Conservation (phyloP, 306 rosid species). For the Canavalia gladiata region DNA sequence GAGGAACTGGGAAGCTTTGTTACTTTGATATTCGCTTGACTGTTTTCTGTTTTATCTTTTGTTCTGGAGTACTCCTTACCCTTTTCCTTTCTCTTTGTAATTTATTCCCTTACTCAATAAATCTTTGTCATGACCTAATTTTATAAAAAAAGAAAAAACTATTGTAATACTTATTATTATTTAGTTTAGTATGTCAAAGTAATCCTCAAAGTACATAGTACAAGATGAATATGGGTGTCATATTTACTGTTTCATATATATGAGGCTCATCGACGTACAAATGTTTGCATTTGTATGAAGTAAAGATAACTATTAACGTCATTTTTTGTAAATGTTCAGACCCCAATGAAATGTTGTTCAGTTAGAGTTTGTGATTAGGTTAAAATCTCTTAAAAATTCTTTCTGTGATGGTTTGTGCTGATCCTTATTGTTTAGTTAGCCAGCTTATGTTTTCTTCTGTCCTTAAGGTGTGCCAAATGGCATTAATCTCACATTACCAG, state of each 20-base stretch:
- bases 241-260: background rate
- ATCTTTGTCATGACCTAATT: too few species aligned
- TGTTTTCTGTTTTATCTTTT: too few species aligned
- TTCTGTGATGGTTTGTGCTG: background rate
- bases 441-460: background rate
- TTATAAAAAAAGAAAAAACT: too few species aligned
- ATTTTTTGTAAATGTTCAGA: background rate
- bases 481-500: too few species aligned
- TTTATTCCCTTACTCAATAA: too few species aligned
- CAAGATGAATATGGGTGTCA: background rate
- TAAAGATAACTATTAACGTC: background rate
- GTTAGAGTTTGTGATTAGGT: background rate
- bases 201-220: too few species aligned
- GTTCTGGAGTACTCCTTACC: too few species aligned
- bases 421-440: background rate
- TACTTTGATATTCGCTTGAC: too few species aligned
- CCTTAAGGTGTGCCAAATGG: background rate
- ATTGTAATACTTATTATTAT: too few species aligned
- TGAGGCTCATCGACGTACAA: background rate
- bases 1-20: too few species aligned
- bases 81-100: too few species aligned
- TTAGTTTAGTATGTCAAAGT: too few species aligned
- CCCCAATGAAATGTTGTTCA: background rate
- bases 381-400: conserved; percentile 7
- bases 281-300: background rate